Evolutionary conservation across 163 green algal species (phyloP), one percentile per base, ranked within the genome.

Genomic region (Smithsoniella earleae): DNA sequence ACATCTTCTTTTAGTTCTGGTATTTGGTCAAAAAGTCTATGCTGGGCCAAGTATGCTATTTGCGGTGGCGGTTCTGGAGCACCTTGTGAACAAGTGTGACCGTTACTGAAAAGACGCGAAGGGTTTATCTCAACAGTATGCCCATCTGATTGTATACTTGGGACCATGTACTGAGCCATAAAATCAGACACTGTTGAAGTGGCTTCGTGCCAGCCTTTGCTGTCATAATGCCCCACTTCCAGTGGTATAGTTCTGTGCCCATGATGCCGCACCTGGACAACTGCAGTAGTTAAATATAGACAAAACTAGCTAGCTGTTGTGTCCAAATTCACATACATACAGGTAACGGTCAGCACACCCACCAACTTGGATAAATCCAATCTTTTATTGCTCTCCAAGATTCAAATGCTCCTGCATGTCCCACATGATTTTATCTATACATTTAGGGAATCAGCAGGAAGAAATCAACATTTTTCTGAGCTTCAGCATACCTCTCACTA

Each of bases 41-140:
- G 74, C 64, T 78, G 74, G 25, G 74, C 74, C 31, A 78, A 3
- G 74, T 78, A 78, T 8, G 62, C 74, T 31, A 77, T 38, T 36
- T 77, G 38, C 8, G 65, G 30, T n/a, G n/a, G n/a, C n/a, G n/a
- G n/a, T n/a, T n/a, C n/a, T n/a, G n/a, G n/a, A n/a, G n/a, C 8
- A 49, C 10, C 10, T 6, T 49, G 40, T 13, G 10, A 13, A 22
- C 40, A 49, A 10, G 10, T 22, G 40, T 10, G 13, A 13, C 40
- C 40, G 13, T 49, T 13, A 49, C 40, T 49, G 40, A 13, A 13
- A 13, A 13, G 10, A 13, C 40, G 10, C 10, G 10, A 49, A 49
- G 40, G 40, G 40, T 13, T 49, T 10, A 13, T 13, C 40, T 49
- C 40, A 13, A 10, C 40, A 22, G 40, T 49, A 8, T 6, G 62